Base-by-base conservation (phyloP, 352 stramenopile species). In the Globisporangium cystogenes region DNA sequence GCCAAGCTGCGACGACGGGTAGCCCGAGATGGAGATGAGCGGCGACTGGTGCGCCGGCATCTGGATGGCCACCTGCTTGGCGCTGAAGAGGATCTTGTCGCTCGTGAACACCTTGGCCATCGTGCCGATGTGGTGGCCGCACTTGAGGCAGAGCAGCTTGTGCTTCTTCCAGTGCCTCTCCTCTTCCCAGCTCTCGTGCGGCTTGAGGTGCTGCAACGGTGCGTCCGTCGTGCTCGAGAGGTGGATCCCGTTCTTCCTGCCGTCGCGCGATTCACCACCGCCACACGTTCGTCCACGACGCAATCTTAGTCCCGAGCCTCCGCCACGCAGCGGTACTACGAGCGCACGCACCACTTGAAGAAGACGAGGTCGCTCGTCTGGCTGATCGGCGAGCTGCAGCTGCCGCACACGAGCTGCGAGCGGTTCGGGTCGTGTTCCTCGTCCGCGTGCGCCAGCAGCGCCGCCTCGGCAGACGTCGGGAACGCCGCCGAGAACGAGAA, bases 31-130 rank as follows among this genome's bases (percentile, higher is more conserved):
- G 14, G 80, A 90, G 26, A 88, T 63, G 58, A 90, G 62, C 23
- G 80, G 80, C 12, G 76, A 88, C 59, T 86, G 68, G 43, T 87
- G 48, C 51, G 82, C 73, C 6, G 80, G 77, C 74, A 90, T 83
- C 46, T 86, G 73, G 41, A 90, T 76, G 37, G 76, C 70, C n/a
- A 88, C 74, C 29, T 72, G 60, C 20, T 64, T 74, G 23, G 80
- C 71, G 50, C 76, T 85, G 52, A 90, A 90, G 45, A 90, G 53
- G 43, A 90, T 76, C 41, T 85, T 86, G 31, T 90, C 77, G 35
- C 67, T 78, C 54, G 76, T 69, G 43, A 78, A 87, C 35, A 90
- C 68, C 14, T 67, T 63, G 16, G 66, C 80, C 43, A 88, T 63
- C 21, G 70, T 84, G 41, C 80, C 80, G 36, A 90, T 67, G 15